Percentiles rank a stretch among this genome's conserved stretches.
Evolutionary conservation across 148 eudicot genomes (phyloP).

Genomic region (Selenicereus undatus): DNA sequence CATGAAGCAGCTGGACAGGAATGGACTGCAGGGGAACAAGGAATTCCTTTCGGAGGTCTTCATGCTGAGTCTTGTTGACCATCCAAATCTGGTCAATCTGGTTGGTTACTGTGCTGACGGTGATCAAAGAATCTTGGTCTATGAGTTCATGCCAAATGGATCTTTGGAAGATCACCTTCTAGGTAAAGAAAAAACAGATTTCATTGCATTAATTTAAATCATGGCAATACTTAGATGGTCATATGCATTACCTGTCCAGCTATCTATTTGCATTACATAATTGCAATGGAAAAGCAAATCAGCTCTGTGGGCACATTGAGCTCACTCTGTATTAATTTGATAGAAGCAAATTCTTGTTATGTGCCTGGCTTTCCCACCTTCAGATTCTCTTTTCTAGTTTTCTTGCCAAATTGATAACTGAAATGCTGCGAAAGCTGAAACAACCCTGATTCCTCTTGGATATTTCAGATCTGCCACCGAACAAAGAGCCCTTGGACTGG

Average conservation of each 20-base stretch:
- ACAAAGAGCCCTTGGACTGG: slow-evolving; percentile 59
- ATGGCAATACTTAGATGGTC: neutral
- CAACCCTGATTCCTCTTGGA: neutral
- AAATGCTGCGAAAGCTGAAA: neutral
- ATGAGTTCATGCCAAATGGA: slow-evolving; percentile 79
- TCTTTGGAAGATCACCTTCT: slow-evolving; percentile 80
- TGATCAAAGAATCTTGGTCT: slow-evolving; percentile 79
- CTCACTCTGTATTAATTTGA: neutral
- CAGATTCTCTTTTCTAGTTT: neutral
- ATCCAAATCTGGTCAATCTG: slow-evolving; percentile 77
- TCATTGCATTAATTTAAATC: neutral
- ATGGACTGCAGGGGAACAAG: slow-evolving; percentile 74
- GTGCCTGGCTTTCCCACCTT: neutral
- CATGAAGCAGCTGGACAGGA: slow-evolving; percentile 82
- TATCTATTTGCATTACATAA: neutral
- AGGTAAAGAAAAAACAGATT: slow-evolving; percentile 38
- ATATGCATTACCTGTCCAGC: neutral
- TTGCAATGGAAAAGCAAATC: neutral
- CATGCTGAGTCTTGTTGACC: slow-evolving; percentile 65
- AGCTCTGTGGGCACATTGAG: neutral
- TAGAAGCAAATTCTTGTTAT: neutral
- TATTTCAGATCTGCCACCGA: slow-evolving; percentile 42
- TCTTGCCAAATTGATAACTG: neutral
- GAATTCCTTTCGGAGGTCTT: slow-evolving; percentile 83
- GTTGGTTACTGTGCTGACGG: slow-evolving; percentile 95